phyloP scores from a whole-genome alignment of 2,329 filamentous ascomycete genomes.

The Aaosphaeria pasadenensis region DNA sequence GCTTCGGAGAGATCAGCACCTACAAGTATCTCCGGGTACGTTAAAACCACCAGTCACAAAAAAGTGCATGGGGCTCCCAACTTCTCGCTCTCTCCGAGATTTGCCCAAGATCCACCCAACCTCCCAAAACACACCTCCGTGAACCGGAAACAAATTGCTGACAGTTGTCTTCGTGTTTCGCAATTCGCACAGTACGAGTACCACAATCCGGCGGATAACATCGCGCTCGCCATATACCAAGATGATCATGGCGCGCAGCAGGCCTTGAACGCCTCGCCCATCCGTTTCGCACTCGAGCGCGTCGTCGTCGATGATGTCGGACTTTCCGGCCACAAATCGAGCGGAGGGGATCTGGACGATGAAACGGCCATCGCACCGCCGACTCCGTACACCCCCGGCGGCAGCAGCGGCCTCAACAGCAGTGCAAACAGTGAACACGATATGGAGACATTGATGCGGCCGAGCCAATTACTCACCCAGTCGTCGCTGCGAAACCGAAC shows the following conservation, averaged over 20 bases:
- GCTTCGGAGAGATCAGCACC: constrained; percentile 49
- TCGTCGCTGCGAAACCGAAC: not conserved
- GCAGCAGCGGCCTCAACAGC: not conserved
- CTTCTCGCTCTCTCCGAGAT: too few relatives aligned
- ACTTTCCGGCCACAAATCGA: not conserved
- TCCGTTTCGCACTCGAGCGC: constrained; percentile 46
- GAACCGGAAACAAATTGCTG: not conserved
- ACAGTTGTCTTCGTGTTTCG: not conserved
- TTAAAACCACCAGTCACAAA: not conserved
- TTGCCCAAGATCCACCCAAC: too few relatives aligned
- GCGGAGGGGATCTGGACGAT: not conserved
- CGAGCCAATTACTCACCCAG: not conserved
- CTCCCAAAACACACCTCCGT: too few relatives aligned
- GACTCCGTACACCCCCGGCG: not conserved
- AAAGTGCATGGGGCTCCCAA: too few relatives aligned
- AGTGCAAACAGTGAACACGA: not conserved
- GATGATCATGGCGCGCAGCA: constrained; percentile 38
- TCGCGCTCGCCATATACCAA: constrained; percentile 46
- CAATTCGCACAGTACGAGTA: constrained; percentile 40
- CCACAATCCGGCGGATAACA: constrained; percentile 40
- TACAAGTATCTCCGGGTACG: constrained; percentile 45
- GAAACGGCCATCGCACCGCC: not conserved
- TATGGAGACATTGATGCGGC: not conserved
- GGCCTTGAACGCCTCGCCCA: constrained; percentile 44
- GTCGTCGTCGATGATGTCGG: constrained; percentile 4